A percentile compares a stretch with the other conserved stretches of the same genome.
phyloP scores from a whole-genome alignment of 148 eudicot species.

The Hydrangea macrophylla region DNA sequence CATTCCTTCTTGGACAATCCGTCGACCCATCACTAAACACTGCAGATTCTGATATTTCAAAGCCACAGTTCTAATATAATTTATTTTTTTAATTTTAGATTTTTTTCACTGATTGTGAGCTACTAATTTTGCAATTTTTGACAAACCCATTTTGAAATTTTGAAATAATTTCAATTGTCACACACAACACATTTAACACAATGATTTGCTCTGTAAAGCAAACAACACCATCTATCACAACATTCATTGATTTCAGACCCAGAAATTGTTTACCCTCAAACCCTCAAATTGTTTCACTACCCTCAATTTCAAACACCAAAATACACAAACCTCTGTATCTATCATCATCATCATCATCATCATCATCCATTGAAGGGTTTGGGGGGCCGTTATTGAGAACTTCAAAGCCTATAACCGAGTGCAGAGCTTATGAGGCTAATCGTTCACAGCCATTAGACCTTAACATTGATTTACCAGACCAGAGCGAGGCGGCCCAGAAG shows the following conservation, averaged over 20 bases:
- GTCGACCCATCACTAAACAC: neutral
- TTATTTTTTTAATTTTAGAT: neutral
- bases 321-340: conserved; percentile 3
- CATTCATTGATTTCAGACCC: neutral
- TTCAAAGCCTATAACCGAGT: conserved; percentile 15
- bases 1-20: neutral
- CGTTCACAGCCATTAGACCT: conserved; percentile 33
- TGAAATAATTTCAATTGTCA: neutral
- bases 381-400: neutral
- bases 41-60: neutral
- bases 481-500: conserved; percentile 41
- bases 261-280: neutral
- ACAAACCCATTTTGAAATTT: neutral
- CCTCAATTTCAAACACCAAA: neutral
- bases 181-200: neutral
- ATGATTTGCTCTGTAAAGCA: conserved; percentile 18
- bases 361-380: conserved; percentile 3
- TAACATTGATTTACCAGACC: conserved; percentile 35
- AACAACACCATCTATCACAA: neutral
- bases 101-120: neutral
- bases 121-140: neutral
- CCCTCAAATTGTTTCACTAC: neutral
- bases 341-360: neutral
- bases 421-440: conserved; percentile 57
- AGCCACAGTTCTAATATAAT: neutral